Conservation (phyloP, 176 grass and related monocot genomes). For the Avena atlantica region DNA sequence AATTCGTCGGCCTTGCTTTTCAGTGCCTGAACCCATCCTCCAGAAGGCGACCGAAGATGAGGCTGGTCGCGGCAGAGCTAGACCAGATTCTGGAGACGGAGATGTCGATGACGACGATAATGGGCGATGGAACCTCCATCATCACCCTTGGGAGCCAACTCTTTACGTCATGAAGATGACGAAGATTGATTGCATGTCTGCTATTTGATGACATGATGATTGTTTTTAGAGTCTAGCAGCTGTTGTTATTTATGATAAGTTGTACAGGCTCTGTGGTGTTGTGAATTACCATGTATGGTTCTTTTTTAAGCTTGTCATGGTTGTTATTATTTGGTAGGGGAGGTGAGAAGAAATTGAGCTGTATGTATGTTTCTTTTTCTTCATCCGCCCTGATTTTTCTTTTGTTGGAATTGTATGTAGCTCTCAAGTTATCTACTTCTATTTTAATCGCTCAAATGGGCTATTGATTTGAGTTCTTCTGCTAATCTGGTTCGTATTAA, state of each 20-base stretch:
- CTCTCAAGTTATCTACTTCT: slow-evolving; percentile 26
- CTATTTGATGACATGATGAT: slow-evolving; percentile 66
- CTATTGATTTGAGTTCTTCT: slow-evolving; percentile 8
- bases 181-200: slow-evolving; percentile 58
- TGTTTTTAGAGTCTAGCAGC: slow-evolving; percentile 48
- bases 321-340: slow-evolving; percentile 52
- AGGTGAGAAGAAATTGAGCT: slow-evolving; percentile 48
- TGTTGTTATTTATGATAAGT: slow-evolving; percentile 46
- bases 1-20: slow-evolving; percentile 68
- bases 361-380: slow-evolving; percentile 52
- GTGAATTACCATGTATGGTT: slow-evolving; percentile 54
- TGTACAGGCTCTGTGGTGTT: slow-evolving; percentile 52
- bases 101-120: slow-evolving; percentile 88
- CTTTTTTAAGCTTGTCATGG: slow-evolving; percentile 61
- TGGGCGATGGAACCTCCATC: slow-evolving; percentile 91
- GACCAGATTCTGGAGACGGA: slow-evolving; percentile 88
- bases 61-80: slow-evolving; percentile 59
- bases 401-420: slow-evolving; percentile 50
- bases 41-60: slow-evolving; percentile 76
- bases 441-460: slow-evolving; percentile 29
- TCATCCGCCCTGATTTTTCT: slow-evolving; percentile 20
- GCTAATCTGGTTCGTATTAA: not conserved
- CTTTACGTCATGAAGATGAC: slow-evolving; percentile 65
- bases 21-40: slow-evolving; percentile 77
- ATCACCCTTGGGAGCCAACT: slow-evolving; percentile 95